A percentile compares a stretch with the other conserved stretches of the same genome.
phyloP scores from a whole-genome alignment of 257 asterid species.

The Catharanthus roseus region DNA sequence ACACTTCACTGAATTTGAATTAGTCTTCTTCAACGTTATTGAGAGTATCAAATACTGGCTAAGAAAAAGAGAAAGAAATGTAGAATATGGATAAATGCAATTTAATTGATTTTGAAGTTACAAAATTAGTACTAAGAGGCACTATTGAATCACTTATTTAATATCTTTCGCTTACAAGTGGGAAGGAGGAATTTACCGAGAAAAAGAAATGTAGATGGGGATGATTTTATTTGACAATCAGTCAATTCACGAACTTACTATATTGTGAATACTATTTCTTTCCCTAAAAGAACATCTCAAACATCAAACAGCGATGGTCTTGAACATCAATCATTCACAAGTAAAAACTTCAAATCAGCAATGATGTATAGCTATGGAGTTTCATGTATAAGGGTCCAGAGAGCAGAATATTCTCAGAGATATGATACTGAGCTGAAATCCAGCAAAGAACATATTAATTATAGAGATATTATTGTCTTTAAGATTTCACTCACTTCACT shows the following conservation, averaged over 20 bases:
- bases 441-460: neutral
- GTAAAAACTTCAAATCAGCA: slow-evolving; percentile 9
- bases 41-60: too few species aligned
- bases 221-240: neutral
- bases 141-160: too few species aligned
- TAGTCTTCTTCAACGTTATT: too few species aligned
- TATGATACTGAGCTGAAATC: slow-evolving; percentile 16
- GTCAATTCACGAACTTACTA: neutral
- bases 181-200: too few species aligned
- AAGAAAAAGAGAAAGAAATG: too few species aligned
- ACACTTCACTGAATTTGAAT: too few species aligned
- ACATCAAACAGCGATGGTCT: neutral
- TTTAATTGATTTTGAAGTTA: too few species aligned
- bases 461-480: too few species aligned
- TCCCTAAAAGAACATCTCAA: neutral
- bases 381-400: slow-evolving; percentile 5
- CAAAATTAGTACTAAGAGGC: too few species aligned
- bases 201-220: too few species aligned
- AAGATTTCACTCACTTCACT: neutral
- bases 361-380: slow-evolving; percentile 15
- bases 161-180: too few species aligned
- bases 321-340: slow-evolving; percentile 13
- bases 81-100: too few species aligned
- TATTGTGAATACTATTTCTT: neutral
- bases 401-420: slow-evolving; percentile 14